These are phyloP conservation scores for Vinca minor DNA, from an alignment of 257 asterid genomes.

Conservation along the genomic window DNA sequence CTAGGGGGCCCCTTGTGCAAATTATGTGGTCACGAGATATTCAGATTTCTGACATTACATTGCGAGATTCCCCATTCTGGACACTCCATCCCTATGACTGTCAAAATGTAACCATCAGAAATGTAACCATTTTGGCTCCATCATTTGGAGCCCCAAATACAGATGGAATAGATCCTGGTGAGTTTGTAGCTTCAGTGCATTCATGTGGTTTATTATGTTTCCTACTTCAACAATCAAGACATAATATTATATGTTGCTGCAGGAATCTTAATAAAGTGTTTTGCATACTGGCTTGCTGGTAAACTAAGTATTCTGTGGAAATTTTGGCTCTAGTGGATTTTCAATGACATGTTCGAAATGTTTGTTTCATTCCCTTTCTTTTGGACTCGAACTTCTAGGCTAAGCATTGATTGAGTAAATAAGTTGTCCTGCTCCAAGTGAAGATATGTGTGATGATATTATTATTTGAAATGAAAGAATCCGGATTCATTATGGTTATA, in stretches of 20 bases:
- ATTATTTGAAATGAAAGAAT: background rate
- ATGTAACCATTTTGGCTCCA: conserved; percentile 84
- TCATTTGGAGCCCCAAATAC: conserved; percentile 81
- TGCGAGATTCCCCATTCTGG: conserved; percentile 92
- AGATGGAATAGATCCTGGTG: conserved; percentile 96
- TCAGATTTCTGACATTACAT: conserved; percentile 60
- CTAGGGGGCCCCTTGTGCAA: conserved; percentile 92
- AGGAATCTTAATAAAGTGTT: background rate
- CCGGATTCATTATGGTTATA: background rate
- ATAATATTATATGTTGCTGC: background rate
- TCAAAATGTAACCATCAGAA: conserved; percentile 62
- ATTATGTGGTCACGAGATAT: conserved; percentile 92
- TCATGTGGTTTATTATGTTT: conserved; percentile 1
- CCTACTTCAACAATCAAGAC: background rate
- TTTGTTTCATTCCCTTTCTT: background rate
- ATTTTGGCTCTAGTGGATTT: background rate
- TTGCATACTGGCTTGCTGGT: too few relatives aligned
- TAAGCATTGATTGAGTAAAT: background rate
- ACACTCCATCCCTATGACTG: conserved; percentile 90
- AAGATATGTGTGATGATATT: background rate
- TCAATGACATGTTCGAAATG: background rate
- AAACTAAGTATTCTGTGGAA: background rate
- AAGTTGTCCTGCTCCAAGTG: background rate
- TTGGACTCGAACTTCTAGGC: too few relatives aligned
- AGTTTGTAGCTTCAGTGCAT: conserved; percentile 11